Conservation (phyloP, 306 rosid species). For the Acmispon strigosus region DNA sequence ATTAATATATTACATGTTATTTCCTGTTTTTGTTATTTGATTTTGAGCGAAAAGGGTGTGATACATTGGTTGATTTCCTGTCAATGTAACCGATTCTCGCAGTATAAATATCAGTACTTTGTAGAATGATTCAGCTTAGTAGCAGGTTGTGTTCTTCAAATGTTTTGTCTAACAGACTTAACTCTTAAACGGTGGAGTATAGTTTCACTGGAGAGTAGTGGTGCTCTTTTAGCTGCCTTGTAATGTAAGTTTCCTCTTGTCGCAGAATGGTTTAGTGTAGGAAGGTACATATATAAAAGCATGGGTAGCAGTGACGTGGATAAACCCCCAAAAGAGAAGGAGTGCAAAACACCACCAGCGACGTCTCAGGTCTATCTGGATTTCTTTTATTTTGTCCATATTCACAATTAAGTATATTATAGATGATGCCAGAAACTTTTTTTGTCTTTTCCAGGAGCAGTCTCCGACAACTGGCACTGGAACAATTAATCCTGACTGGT, state of each 20-base stretch:
- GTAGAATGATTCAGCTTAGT: constrained; percentile 1
- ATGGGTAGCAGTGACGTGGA: constrained; percentile 85
- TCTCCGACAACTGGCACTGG: constrained; percentile 56
- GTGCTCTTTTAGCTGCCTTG: constrained; percentile 13
- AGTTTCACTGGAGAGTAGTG: neutral
- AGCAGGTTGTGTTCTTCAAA: neutral
- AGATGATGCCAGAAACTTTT: neutral
- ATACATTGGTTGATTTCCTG: neutral
- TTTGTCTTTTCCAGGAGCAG: constrained; percentile 59
- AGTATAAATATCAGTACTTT: neutral
- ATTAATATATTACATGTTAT: neutral
- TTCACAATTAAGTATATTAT: neutral
- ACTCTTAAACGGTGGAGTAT: neutral
- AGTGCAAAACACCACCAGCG: constrained; percentile 61
- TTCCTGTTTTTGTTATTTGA: neutral
- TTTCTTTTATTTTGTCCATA: constrained; percentile 10
- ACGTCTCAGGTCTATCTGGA: constrained; percentile 55
- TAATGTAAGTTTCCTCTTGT: constrained; percentile 12
- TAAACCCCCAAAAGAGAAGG: constrained; percentile 75
- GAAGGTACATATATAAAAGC: constrained; percentile 25
- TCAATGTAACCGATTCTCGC: neutral
- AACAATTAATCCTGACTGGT: constrained; percentile 86
- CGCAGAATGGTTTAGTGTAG: constrained; percentile 54
- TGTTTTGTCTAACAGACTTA: neutral
- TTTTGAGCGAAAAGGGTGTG: constrained; percentile 9